Percentiles rank a stretch among this genome's conserved stretches.
phyloP scores from a whole-genome alignment of 257 asterid species.

The Ballota nigra region DNA sequence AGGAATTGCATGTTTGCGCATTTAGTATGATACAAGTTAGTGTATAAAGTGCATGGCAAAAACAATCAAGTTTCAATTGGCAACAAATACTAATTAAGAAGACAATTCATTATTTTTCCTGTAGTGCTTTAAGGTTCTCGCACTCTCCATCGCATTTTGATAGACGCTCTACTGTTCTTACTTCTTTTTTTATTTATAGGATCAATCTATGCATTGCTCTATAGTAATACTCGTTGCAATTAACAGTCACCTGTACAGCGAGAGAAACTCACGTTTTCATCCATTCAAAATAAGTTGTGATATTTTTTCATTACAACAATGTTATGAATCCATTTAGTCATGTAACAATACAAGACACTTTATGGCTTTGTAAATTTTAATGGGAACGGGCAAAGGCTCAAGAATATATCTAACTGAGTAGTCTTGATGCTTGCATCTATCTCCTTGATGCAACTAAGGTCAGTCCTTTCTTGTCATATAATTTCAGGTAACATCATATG shows the following conservation, averaged over 20 bases:
- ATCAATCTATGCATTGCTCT: not conserved
- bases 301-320: conserved; percentile 6
- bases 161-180: not conserved
- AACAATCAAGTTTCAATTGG: not conserved
- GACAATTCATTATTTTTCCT: too few relatives aligned
- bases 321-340: not conserved
- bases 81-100: not conserved
- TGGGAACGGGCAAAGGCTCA: not conserved
- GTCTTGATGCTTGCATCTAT: conserved; percentile 10
- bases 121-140: not conserved
- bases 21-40: not conserved
- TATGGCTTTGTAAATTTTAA: conserved; percentile 2
- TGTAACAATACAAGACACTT: not conserved
- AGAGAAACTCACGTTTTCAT: not conserved
- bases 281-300: not conserved
- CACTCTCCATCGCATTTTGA: not conserved
- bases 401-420: not conserved
- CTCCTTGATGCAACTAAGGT: conserved; percentile 13
- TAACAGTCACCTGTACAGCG: not conserved
- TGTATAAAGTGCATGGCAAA: not conserved
- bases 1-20: not conserved
- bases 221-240: not conserved
- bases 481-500: conserved; percentile 91
- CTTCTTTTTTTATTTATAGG: not conserved
- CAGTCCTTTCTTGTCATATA: conserved; percentile 18